Base-by-base conservation (phyloP, 768 basidiomycete genomes). In the Punctularia strigosozonata region DNA sequence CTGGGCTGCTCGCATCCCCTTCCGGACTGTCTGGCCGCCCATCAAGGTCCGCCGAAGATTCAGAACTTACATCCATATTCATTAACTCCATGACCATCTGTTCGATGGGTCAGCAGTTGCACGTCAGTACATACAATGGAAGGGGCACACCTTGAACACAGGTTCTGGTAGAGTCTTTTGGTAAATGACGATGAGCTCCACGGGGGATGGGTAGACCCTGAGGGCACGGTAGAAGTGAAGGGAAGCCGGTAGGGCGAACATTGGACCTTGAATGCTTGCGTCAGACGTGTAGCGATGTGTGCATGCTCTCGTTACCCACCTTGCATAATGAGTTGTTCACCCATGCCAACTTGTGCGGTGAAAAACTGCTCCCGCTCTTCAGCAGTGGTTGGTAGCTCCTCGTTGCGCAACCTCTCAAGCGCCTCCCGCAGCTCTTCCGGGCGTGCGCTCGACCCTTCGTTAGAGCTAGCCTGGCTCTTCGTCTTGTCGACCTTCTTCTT, bases 161-260 rank as follows among this genome's bases (percentile, higher is more conserved):
- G 77, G 69, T 20, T 74, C 71, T 3, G 88, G 84, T 22, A 94
- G 77, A 24, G 89, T 91, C 61, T 84, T 83, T 62, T 97, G 80
- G 53, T 95, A 94, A 45, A 98, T 92, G 58, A 83, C 76, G 50
- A 99, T 82, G 49, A 98, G 75, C 59, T 98, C 95, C 23, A 89
- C 77, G 1, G 92, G 89, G 22, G 85, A 77, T 36, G 95, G 95
- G 63, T 99, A 99, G 25, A 95, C 90, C 39, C 83, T 71, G 42
- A 98, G 77, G 1, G 90, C 92, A 36, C 89, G 75, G 73, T 80
- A 99, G 74, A 98, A 98, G 30, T 79, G 75, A 54, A 87, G 59
- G 30, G 95, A 92, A 15, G 92, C 80, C 8, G 78, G 71, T 20
- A 97, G 68, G 53, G 81, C 63, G 60, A 78, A 81, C 20, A 69